Evolutionary conservation across 305 asterid species (phyloP).

Genomic region (Rubia occidens): DNA sequence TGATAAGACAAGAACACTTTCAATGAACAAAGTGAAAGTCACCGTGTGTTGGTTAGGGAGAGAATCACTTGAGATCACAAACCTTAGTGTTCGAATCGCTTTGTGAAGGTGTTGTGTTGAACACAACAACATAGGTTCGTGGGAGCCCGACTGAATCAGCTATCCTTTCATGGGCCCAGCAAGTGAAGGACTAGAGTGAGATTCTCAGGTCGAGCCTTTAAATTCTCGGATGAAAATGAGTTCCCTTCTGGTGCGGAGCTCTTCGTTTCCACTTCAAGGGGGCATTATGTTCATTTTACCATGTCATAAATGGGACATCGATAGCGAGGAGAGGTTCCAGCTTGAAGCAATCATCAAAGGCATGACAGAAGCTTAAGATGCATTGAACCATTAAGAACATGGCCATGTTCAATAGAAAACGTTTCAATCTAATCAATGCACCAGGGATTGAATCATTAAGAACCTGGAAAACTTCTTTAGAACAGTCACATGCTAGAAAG

Average conservation of each 20-base stretch:
- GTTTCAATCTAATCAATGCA: neutral
- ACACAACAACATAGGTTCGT: slow-evolving; percentile 11
- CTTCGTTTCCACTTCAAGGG: slow-evolving; percentile 20
- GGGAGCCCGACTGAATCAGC: slow-evolving; percentile 25
- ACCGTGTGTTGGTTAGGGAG: too few species aligned
- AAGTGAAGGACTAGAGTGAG: slow-evolving; percentile 2
- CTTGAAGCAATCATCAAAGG: slow-evolving; percentile 18
- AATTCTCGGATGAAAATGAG: slow-evolving; percentile 22
- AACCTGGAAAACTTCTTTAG: neutral
- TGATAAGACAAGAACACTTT: too few species aligned
- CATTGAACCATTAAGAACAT: slow-evolving; percentile 15
- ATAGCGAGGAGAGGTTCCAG: slow-evolving; percentile 4
- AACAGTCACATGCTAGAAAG: neutral
- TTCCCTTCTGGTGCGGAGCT: slow-evolving; percentile 11
- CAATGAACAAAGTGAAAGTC: too few species aligned
- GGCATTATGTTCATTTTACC: slow-evolving; percentile 18
- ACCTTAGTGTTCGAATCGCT: neutral
- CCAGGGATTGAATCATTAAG: neutral
- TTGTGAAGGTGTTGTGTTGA: neutral
- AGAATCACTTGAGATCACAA: too few species aligned
- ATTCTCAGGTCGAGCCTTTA: slow-evolving; percentile 23
- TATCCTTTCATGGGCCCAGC: slow-evolving; percentile 14
- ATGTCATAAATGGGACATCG: slow-evolving; percentile 4
- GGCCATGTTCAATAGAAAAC: neutral
- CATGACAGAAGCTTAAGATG: slow-evolving; percentile 41